Base-by-base conservation (phyloP, 164 flowering plant species). In the Platanus orientalis region DNA sequence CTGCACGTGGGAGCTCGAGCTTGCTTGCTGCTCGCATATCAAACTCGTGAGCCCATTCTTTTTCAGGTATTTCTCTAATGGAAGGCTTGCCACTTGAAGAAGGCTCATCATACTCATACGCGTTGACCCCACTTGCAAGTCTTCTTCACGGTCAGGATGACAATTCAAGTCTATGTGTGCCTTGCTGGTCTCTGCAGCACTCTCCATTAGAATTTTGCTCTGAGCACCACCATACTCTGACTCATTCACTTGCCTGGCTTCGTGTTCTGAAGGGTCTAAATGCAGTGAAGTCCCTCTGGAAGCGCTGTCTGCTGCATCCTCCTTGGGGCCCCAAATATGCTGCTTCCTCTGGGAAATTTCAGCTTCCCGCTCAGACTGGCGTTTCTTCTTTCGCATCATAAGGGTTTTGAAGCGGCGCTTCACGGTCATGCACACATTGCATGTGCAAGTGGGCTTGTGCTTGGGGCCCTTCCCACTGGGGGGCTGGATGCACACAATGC, bases 401-500 rank as follows among this genome's bases (percentile, higher is more conserved):
- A 84, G 75, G 47, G 89, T 84, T 57, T 84, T 84, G 67, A 84
- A 84, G 10, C 89, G 81, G 17, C 89, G 83, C 66, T 79, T 82
- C 44, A 84, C 89, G 0, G 86, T 84, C 89, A 79, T 70, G 74
- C 89, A 84, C 21, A 82, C 86, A 24, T 73, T 82, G 76, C 89
- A 84, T 1, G 77, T 76, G 75, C 89, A 84, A 0, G 81, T 79
- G 26, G 89, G 84, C 53, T 87, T 86, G 77, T 94, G 99, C 80
- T 81, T 87, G n/a, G 79, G 79, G 14, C 97, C 97, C 61, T 91
- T 89, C 44, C 98, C 98, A 50, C 98, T 94, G 11, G 98, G 98
- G 16, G 98, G 98, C 71, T 94, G 98, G 72, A 94, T 94, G 89
- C 97, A 94, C 42, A 94, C 97, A 52, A 94, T 94, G 79, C 98